These are phyloP conservation scores for Lachnellula willkommii DNA, from an alignment of 2,329 filamentous ascomycete species.

Conservation along the genomic window DNA sequence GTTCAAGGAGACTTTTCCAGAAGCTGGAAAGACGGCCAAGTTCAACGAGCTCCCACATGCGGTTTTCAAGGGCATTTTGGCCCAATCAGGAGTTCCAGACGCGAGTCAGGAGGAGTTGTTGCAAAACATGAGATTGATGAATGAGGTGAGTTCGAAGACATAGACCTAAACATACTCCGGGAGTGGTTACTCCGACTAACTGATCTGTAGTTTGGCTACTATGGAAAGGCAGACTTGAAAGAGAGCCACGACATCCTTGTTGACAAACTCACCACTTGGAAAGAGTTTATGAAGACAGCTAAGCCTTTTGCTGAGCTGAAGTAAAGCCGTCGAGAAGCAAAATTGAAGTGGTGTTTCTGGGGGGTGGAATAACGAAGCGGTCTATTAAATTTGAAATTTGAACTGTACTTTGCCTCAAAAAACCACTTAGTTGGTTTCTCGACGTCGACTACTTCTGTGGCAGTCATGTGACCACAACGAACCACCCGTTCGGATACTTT, in stretches of 20 bases:
- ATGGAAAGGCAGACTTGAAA: conserved; percentile 39
- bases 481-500: no score
- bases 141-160: conserved; percentile 27
- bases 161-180: neutral
- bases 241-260: conserved; percentile 35
- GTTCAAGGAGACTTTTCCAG: conserved; percentile 37
- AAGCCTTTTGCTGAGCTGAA: conserved; percentile 35
- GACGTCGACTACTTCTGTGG: no score
- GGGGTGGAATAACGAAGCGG: no score
- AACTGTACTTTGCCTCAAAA: no score
- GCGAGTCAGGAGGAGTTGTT: conserved; percentile 44
- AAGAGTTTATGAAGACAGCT: conserved; percentile 34
- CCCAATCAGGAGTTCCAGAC: conserved; percentile 34
- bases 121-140: conserved; percentile 48
- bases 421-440: no score
- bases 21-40: conserved; percentile 36
- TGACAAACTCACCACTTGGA: conserved; percentile 39
- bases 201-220: conserved; percentile 43
- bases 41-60: conserved; percentile 36
- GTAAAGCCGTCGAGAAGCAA: conserved; percentile 17
- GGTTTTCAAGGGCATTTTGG: conserved; percentile 37
- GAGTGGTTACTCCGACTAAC: neutral
- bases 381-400: no score
- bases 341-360: no score
- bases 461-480: no score